phyloP scores from a whole-genome alignment of 2,329 filamentous ascomycete species.

The Sclerotinia sclerotiorum region DNA sequence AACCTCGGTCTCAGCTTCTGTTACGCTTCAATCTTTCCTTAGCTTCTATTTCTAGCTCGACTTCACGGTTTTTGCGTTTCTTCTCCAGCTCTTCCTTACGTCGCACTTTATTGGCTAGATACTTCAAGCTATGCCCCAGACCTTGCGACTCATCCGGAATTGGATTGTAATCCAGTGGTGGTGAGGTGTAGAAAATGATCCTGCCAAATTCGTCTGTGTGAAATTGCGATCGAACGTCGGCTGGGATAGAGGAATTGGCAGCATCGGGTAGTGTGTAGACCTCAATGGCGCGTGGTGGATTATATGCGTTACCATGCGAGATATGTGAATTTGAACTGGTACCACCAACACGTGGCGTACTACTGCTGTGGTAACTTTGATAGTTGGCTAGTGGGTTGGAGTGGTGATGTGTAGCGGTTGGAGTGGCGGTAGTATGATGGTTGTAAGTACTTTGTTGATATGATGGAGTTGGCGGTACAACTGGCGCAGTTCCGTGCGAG shows the following conservation, averaged over 20 bases:
- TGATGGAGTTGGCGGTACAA: slow-evolving; percentile 33
- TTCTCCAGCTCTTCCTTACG: slow-evolving; percentile 40
- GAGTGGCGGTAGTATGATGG: slow-evolving; percentile 28
- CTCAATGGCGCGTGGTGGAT: slow-evolving; percentile 60
- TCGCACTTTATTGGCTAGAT: slow-evolving; percentile 48
- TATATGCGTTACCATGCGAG: slow-evolving; percentile 47
- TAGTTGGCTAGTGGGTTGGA: slow-evolving; percentile 33
- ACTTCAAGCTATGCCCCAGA: slow-evolving; percentile 51
- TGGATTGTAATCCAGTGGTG: slow-evolving; percentile 53
- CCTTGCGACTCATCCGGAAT: slow-evolving; percentile 35
- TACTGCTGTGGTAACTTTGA: slow-evolving; percentile 32
- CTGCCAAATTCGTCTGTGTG: slow-evolving; percentile 64
- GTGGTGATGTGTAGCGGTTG: slow-evolving; percentile 34
- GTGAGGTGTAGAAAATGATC: slow-evolving; percentile 66
- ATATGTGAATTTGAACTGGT: slow-evolving; percentile 28
- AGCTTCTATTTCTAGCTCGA: slow-evolving; percentile 37
- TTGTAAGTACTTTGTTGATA: slow-evolving; percentile 33
- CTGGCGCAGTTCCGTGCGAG: slow-evolving; percentile 32
- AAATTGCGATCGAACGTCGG: slow-evolving; percentile 64
- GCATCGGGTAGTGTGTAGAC: slow-evolving; percentile 63
- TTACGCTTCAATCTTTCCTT: slow-evolving; percentile 31
- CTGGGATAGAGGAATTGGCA: slow-evolving; percentile 63
- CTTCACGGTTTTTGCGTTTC: slow-evolving; percentile 37
- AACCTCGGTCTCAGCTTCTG: slow-evolving; percentile 29
- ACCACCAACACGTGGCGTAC: slow-evolving; percentile 27